Evolutionary conservation across 2,329 filamentous ascomycete species (phyloP).

Genomic region (Grosmannia huntii): DNA sequence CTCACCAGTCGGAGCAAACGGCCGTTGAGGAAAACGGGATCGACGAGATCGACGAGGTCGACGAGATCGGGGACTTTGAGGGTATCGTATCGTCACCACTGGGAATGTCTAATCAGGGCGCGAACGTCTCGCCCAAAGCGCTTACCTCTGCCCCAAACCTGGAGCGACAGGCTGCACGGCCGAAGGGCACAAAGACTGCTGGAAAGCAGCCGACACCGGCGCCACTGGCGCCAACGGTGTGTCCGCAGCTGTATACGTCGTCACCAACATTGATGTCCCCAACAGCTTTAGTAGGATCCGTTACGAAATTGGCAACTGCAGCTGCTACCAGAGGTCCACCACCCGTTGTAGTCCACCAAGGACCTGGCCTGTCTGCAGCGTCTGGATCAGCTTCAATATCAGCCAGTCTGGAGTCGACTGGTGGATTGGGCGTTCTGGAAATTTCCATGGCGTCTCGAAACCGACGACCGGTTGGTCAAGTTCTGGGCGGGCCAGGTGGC

Average conservation of each 20-base stretch:
- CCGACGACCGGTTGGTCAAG: not conserved
- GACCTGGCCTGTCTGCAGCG: not conserved
- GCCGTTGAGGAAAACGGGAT: not conserved
- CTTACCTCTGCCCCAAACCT: not conserved
- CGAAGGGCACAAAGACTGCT: conserved; percentile 29
- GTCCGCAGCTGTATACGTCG: not conserved
- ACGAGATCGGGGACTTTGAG: not conserved
- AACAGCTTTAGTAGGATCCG: not conserved
- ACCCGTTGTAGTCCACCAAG: not conserved
- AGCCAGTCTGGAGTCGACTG: conserved; percentile 4
- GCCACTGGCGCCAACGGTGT: not conserved
- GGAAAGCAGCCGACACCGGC: conserved; percentile 30
- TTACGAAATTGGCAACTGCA: not conserved
- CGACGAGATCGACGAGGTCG: no score
- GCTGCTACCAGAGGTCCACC: not conserved
- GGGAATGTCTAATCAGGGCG: not conserved
- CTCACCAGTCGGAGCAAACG: not conserved
- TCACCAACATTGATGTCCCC: not conserved
- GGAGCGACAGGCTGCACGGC: conserved; percentile 5
- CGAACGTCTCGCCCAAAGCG: not conserved
- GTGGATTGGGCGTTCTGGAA: conserved; percentile 2
- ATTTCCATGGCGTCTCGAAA: conserved; percentile 3
- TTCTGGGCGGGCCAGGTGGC: not conserved
- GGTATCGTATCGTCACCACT: not conserved
- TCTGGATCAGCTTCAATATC: not conserved